These are phyloP conservation scores for Pichia sp. DNA, from an alignment of 1,139 yeast genomes.

Conservation along the genomic window DNA sequence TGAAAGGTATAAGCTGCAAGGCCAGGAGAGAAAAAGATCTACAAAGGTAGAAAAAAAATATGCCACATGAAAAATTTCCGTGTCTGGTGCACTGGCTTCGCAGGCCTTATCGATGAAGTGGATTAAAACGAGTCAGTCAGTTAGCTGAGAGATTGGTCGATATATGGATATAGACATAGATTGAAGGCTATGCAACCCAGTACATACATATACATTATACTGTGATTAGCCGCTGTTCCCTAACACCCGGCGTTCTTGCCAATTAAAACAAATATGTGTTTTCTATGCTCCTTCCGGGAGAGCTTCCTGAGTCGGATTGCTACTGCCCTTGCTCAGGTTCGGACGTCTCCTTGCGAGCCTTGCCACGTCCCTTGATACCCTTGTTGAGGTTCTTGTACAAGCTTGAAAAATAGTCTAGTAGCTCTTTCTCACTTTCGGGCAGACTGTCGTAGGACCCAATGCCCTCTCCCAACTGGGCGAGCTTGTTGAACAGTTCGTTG, in stretches of 20 bases:
- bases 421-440: conserved; percentile 61
- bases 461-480: conserved; percentile 51
- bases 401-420: conserved; percentile 71
- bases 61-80: neutral
- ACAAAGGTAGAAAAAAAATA: neutral
- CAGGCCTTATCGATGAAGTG: neutral
- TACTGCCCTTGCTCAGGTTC: conserved; percentile 36
- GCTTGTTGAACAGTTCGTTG: conserved; percentile 54
- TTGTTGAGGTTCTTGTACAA: conserved; percentile 83
- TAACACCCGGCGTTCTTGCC: neutral
- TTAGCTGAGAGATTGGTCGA: neutral
- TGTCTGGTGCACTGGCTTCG: neutral
- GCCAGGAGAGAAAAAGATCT: neutral
- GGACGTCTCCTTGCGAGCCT: neutral
- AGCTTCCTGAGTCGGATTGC: too few species aligned
- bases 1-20: neutral
- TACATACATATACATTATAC: neutral
- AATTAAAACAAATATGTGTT: too few species aligned
- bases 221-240: too few species aligned
- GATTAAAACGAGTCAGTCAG: too few species aligned
- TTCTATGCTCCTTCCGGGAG: too few species aligned
- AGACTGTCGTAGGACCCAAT: conserved; percentile 41
- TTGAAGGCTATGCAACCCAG: neutral
- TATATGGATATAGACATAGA: neutral
- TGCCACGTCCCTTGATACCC: conserved; percentile 87